Evolutionary conservation across 2,329 filamentous ascomycete genomes (phyloP), one percentile per base, ranked within the genome.

Genomic region (Venturia pyrina): DNA sequence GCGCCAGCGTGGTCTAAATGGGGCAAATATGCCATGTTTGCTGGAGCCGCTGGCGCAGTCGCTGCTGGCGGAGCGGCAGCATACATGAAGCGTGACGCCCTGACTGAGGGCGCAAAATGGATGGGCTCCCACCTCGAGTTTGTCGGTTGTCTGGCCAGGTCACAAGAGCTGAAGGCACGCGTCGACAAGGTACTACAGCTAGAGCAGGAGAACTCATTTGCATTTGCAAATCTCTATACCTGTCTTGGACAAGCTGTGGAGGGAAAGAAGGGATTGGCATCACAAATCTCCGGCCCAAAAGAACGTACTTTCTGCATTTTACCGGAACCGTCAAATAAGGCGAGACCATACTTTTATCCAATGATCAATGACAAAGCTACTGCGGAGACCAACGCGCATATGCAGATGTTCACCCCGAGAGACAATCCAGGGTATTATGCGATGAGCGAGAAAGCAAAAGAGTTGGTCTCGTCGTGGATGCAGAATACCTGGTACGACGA

Each of bases 61-160:
- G 87, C 93, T 0, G 93, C 89, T 0, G 91, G 90, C 8, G 89
- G 89, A 0, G 90, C 90, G 0, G 92, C 92, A 8, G 89, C 93
- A 13, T 98, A 96, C 79, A 81, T 89, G 71, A 92, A 95, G 71
- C 86, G 91, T 65, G 90, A 96, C 41, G 87, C 91, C 24, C 43
- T 67, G 8, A 66, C 37, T 19, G 83, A 88, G 67, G 89, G 93
- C 8, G 88, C 88, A 79, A 81, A 81, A 11, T 98, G 93, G 92
- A 90, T 90, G 17, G 86, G 89, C 19, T 95, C 90, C 44, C 95
- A 99, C 76, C 85, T 99, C 34, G 90, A 95, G 75, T 99, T 98
- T 72, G 90, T 98, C 1, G 91, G 92, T 1, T 96, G 91, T 72
- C 83, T 99, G 8, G 89, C 90, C 61, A 87, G 90, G n/a, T 87